These are phyloP conservation scores for Tolypocladium tropicale DNA, from an alignment of 2,329 filamentous ascomycete genomes.

Conservation along the genomic window DNA sequence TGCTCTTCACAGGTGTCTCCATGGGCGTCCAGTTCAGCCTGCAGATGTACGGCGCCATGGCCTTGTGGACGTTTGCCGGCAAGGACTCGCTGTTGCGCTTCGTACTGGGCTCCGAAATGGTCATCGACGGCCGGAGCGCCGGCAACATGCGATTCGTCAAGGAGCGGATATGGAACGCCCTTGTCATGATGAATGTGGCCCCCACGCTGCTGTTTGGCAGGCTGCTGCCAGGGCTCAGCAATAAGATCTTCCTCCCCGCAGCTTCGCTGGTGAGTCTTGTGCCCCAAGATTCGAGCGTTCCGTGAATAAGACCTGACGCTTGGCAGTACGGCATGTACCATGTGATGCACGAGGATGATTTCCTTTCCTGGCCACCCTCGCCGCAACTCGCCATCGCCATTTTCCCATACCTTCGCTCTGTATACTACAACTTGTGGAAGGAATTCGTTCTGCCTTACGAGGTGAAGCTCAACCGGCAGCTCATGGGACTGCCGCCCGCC, in stretches of 20 bases:
- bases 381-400: constrained; percentile 38
- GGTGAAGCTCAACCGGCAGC: constrained; percentile 33
- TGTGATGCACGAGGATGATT: constrained; percentile 31
- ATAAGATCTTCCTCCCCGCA: constrained; percentile 29
- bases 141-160: constrained; percentile 14
- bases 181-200: constrained; percentile 33
- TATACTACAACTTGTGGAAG: constrained; percentile 37
- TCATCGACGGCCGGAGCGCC: constrained; percentile 13
- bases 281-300: background rate
- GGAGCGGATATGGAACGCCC: constrained; percentile 20
- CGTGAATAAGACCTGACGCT: constrained; percentile 3
- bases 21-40: constrained; percentile 40
- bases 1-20: constrained; percentile 52
- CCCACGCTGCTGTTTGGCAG: constrained; percentile 34
- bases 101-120: constrained; percentile 24
- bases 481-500: constrained; percentile 27
- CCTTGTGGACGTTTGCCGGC: constrained; percentile 43
- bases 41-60: constrained; percentile 41
- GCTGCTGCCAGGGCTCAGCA: constrained; percentile 30
- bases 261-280: constrained; percentile 27
- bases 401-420: constrained; percentile 34
- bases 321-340: constrained; percentile 37
- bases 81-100: constrained; percentile 31
- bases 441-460: constrained; percentile 37
- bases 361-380: constrained; percentile 43